phyloP scores from a whole-genome alignment of 2,329 filamentous ascomycete genomes.

The Fusarium denticulatum region DNA sequence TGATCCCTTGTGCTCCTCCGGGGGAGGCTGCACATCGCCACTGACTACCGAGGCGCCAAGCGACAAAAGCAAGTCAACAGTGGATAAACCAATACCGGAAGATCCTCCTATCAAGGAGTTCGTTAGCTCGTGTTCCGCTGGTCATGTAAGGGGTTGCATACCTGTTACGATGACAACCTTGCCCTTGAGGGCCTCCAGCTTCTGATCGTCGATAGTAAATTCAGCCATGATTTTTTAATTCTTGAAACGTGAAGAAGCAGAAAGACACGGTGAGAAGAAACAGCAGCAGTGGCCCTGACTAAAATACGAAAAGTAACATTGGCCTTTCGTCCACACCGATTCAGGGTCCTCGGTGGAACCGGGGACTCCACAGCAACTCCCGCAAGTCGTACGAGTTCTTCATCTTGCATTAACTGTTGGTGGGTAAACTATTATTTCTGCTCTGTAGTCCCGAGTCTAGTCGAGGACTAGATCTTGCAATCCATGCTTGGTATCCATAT shows the following conservation, averaged over 20 bases:
- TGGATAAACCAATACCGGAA: slow-evolving; percentile 69
- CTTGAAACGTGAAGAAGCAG: not conserved
- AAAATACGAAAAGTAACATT: not conserved
- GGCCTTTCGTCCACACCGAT: not conserved
- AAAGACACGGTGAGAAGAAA: not conserved
- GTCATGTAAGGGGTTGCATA: not conserved
- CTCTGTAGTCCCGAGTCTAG: not conserved
- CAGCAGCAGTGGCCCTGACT: not conserved
- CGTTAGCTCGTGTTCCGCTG: not conserved
- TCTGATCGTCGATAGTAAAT: slow-evolving; percentile 56
- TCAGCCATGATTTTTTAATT: slow-evolving; percentile 50
- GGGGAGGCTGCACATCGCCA: slow-evolving; percentile 60
- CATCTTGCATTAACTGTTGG: not conserved
- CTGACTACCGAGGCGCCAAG: slow-evolving; percentile 65
- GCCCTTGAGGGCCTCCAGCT: slow-evolving; percentile 55
- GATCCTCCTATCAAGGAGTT: slow-evolving; percentile 56
- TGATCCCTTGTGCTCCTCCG: slow-evolving; percentile 31
- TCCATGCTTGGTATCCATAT: not conserved
- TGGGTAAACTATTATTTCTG: not conserved
- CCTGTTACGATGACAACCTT: slow-evolving; percentile 64
- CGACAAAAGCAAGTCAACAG: slow-evolving; percentile 60
- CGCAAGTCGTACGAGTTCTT: not conserved
- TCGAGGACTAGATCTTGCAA: not conserved
- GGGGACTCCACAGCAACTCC: not conserved
- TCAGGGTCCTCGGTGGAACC: not conserved